Evolutionary conservation across 805 yeast species (phyloP), one percentile per base, ranked within the genome.

Genomic region (Nakazawaea holstii): DNA sequence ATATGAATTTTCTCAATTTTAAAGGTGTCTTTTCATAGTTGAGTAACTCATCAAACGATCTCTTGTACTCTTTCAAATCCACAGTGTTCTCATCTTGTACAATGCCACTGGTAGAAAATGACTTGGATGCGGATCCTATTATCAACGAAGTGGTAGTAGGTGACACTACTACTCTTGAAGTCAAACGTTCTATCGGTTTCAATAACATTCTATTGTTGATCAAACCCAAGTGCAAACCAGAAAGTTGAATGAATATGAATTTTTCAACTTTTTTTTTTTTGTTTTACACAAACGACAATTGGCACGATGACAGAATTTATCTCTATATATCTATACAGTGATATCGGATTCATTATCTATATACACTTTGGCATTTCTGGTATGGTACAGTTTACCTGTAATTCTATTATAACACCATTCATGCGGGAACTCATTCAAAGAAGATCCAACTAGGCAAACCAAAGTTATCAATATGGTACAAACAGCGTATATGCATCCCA

Each of bases 401-500:
- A 17, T 9, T 31, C 20, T 41, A 14, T 11, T 26, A 8, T 5
- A 10, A 24, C 13, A 26, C 20, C 46, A 30, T 10, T 13, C 31
- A 40, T 40, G 14, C 14, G 73, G 72, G 11, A 66, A 49, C 41
- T 66, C 67, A 29, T 50, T 55, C 4, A 63, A 41, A n/a, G 66
- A 31, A 4, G 71, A 64, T 32, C 65, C 60, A 3, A 68, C 20
- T 55, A 79, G 48, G 60, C 81, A 77, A 24, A 55, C 52, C 0
- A 70, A 50, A 3, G 78, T 68, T 52, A 81, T 66, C 0, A 75
- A 14, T 8, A 83, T 65, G 41, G 82, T 74, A 2, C 72, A 59
- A 11, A 69, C 71, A 0, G 81, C 82, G 58, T 84, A 86, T 4
- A 87, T 73, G 8, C 81, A 70, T 11, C 84, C 77, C 27, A 87